Conservation (phyloP, 116 monocot species). For the Phalaenopsis hybrid region DNA sequence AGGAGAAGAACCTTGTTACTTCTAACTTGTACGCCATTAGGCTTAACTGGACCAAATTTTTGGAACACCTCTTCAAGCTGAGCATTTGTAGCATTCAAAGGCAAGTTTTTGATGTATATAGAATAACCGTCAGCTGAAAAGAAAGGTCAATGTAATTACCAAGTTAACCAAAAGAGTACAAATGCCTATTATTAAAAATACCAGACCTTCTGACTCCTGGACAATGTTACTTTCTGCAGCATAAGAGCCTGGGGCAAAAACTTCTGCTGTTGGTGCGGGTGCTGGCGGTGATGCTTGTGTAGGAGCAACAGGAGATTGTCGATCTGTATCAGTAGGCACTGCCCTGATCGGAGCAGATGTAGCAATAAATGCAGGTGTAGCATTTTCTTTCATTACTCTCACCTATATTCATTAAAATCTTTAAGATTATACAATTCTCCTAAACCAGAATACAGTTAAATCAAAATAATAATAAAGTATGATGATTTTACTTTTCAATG, state of each 20-base stretch:
- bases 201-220: slow-evolving; percentile 37
- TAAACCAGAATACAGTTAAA: background rate
- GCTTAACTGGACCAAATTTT: slow-evolving; percentile 32
- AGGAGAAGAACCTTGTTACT: slow-evolving; percentile 22
- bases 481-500: background rate
- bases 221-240: slow-evolving; percentile 22
- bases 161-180: background rate
- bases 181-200: background rate
- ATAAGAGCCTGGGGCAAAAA: slow-evolving; percentile 21
- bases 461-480: background rate
- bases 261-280: slow-evolving; percentile 17
- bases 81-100: slow-evolving; percentile 19
- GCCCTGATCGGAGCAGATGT: slow-evolving; percentile 13
- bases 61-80: slow-evolving; percentile 36
- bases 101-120: slow-evolving; percentile 27
- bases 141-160: background rate
- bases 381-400: slow-evolving; percentile 34
- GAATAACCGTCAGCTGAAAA: slow-evolving; percentile 31
- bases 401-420: slow-evolving; percentile 21
- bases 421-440: background rate
- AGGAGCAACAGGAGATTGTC: slow-evolving; percentile 5
- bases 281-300: slow-evolving; percentile 17
- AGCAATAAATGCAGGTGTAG: slow-evolving; percentile 14
- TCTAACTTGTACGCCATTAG: slow-evolving; percentile 33
- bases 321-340: slow-evolving; percentile 18